phyloP scores from a whole-genome alignment of 176 grass and related monocot species.

The Carex parvula region DNA sequence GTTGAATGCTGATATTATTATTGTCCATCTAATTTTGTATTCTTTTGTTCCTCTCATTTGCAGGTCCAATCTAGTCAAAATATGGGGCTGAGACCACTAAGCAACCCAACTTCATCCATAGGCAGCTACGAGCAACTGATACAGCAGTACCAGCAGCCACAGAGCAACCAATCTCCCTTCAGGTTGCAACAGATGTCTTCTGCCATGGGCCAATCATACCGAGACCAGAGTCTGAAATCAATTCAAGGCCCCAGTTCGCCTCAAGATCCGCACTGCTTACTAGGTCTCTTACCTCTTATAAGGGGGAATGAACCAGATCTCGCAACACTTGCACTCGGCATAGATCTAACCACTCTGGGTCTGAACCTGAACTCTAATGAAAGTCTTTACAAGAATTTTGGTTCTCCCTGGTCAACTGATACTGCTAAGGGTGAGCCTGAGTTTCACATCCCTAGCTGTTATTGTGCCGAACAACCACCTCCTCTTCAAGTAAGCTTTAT shows the following conservation, averaged over 20 bases:
- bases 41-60: constrained; percentile 29
- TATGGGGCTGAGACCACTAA: constrained; percentile 64
- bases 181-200: constrained; percentile 75
- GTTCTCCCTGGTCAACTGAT: constrained; percentile 89
- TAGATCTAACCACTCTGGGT: constrained; percentile 84
- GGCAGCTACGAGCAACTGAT: constrained; percentile 86
- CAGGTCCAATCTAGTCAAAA: constrained; percentile 68
- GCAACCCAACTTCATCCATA: constrained; percentile 58
- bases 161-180: constrained; percentile 60
- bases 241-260: constrained; percentile 47
- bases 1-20: neutral
- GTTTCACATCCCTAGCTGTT: constrained; percentile 76
- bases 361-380: constrained; percentile 88
- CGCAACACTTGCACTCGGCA: constrained; percentile 83
- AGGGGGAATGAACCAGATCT: constrained; percentile 74
- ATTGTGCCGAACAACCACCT: constrained; percentile 54
- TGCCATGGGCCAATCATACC: constrained; percentile 53
- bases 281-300: constrained; percentile 75
- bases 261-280: constrained; percentile 78
- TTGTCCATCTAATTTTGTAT: constrained; percentile 13
- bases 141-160: constrained; percentile 82
- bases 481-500: constrained; percentile 50
- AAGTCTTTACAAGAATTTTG: constrained; percentile 94
- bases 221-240: constrained; percentile 70
- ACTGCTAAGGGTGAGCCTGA: constrained; percentile 77